Evolutionary conservation across 306 rosid genomes (phyloP), one percentile per base, ranked within the genome.

Genomic region (Casuarina equisetifolia): DNA sequence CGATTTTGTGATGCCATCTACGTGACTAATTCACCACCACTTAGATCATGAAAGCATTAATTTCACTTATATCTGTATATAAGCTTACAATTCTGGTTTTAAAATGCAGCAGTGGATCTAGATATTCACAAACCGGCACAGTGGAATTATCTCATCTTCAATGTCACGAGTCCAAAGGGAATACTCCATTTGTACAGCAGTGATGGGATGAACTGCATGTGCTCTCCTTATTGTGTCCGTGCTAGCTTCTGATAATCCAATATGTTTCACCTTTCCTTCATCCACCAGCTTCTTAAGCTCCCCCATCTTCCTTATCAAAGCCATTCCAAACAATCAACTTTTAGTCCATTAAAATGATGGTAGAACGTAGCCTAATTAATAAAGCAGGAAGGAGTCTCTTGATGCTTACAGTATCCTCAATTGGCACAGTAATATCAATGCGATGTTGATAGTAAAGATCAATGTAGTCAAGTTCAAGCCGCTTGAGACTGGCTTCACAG

Each of bases 121-220:
- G 40, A 46, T 11, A 55, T 72, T 66, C 36, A 54, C 75, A 45
- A 75, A 91, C 94, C 91, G 71, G 90, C 94, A 91, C 11, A 89
- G 78, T 46, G 97, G 92, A 82, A 89, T 77, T 19, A 91, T 85
- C 53, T 86, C 90, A 57, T 88, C 80, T 85, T 91, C 92, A 51
- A 85, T 88, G 9, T 89, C 94, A 74, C 94, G 87, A 43, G 71
- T 49, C 90, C 92, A 91, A 13, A 89, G 46, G 49, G 97, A 91
- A 79, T 86, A 89, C 78, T 91, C 97, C 92, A 88, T 91, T 81
- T 91, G 83, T 73, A 89, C 77, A 62, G 97, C 94, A 61, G 94
- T 89, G 76, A 91, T 86, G 74, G 92, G 97, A 84, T 91, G 92
- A 75, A 91, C 91, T 5, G 89, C 81, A 25, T 91, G 87, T 13